A percentile compares a stretch with the other conserved stretches of the same genome.
These are phyloP conservation scores for Teratosphaeriaceae sp. DNA, from an alignment of 2,329 filamentous ascomycete genomes.

Conservation along the genomic window DNA sequence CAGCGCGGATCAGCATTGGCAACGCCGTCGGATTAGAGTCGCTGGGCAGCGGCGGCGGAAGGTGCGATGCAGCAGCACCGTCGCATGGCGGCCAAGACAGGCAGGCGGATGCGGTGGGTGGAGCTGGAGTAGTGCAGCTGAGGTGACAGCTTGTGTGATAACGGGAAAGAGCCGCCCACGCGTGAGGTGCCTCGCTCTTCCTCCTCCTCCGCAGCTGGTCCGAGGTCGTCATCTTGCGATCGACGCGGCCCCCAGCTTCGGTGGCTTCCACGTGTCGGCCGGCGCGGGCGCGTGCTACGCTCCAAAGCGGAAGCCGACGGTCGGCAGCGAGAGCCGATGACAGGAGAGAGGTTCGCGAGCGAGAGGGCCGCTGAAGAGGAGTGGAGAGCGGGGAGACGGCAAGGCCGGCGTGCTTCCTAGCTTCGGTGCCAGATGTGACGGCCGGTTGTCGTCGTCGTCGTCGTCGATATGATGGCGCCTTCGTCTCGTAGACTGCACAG, in stretches of 20 bases:
- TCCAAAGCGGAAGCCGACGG: neutral
- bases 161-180: neutral
- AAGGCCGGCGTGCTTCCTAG: too few species aligned
- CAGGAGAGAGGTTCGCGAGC: too few species aligned
- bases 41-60: too few species aligned
- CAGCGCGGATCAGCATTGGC: neutral
- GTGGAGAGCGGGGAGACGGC: too few species aligned
- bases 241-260: neutral
- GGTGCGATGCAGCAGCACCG: neutral
- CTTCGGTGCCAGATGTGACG: too few species aligned
- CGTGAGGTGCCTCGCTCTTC: neutral
- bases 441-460: too few species aligned
- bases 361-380: too few species aligned
- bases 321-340: too few species aligned
- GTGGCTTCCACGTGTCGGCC: constrained; percentile 2
- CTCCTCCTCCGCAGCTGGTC: too few species aligned
- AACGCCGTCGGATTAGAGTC: neutral
- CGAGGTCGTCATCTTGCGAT: neutral
- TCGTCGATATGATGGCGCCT: too few species aligned
- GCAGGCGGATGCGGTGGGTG: constrained; percentile 1
- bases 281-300: neutral
- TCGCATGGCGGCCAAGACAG: neutral
- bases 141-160: neutral
- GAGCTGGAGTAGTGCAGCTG: too few species aligned
- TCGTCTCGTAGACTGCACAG: too few species aligned